These are phyloP conservation scores for Byssothecium circinans DNA, from an alignment of 2,329 filamentous ascomycete species.

Conservation along the genomic window DNA sequence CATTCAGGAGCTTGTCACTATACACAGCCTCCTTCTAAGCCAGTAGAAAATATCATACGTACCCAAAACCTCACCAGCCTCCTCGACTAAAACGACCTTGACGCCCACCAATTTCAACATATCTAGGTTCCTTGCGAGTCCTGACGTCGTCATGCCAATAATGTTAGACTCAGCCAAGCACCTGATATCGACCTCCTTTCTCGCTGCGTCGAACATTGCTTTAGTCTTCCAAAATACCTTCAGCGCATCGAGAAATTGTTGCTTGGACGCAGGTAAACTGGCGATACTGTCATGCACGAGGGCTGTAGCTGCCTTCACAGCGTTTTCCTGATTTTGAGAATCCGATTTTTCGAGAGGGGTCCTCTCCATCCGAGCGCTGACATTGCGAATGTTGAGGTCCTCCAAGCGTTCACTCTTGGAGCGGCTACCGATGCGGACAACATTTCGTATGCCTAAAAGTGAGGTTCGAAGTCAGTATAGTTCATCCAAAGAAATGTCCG, in stretches of 20 bases:
- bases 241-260: slow-evolving; percentile 18
- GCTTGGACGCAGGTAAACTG: background rate
- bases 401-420: slow-evolving; percentile 58
- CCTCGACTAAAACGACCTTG: slow-evolving; percentile 67
- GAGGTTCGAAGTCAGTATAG: too few relatives aligned
- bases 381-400: slow-evolving; percentile 50
- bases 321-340: background rate
- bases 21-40: background rate
- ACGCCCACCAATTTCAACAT: slow-evolving; percentile 53
- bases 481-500: too few relatives aligned
- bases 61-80: slow-evolving; percentile 70
- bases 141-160: slow-evolving; percentile 63
- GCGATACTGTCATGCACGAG: slow-evolving; percentile 11
- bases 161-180: slow-evolving; percentile 51
- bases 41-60: slow-evolving; percentile 25
- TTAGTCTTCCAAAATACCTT: slow-evolving; percentile 16
- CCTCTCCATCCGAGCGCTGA: slow-evolving; percentile 32
- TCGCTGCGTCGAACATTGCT: slow-evolving; percentile 16
- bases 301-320: slow-evolving; percentile 2
- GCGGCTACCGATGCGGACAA: slow-evolving; percentile 64
- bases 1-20: background rate
- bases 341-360: slow-evolving; percentile 35
- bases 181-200: slow-evolving; percentile 43
- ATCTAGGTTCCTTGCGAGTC: slow-evolving; percentile 58
- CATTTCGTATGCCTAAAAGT: slow-evolving; percentile 40